Base-by-base conservation (phyloP, 2,329 filamentous ascomycete genomes). In the Verticillium klebahnii region DNA sequence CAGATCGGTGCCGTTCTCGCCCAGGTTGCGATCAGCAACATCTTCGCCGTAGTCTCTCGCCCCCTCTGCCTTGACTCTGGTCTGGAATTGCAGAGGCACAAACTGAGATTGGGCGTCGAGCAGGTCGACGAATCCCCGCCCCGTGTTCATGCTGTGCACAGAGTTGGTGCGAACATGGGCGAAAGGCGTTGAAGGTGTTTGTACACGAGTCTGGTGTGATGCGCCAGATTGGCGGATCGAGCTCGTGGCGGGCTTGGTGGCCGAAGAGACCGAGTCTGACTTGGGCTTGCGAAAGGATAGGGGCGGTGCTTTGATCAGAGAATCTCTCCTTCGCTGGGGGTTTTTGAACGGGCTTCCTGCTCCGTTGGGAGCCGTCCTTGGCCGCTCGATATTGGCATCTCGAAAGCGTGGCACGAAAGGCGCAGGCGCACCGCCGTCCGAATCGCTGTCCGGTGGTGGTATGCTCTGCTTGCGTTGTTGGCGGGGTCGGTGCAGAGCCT, bases 41-140 rank as follows among this genome's bases (percentile, higher is more conserved):
- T 88, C 86, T 69, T 89, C 87, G n/a, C 82, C 86, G 66, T 85
- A 88, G 58, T 84, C 80, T 54, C 79, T 77, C 0, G 76, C 74
- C 1, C 84, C 85, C 0, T 82, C 69, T 1, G 84, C 83, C 60
- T 78, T 71, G 2, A 86, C 67, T 17, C 83, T 77, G 11, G 75
- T 74, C 57, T 74, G 73, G 65, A 86, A 85, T 63, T 84, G 77
- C 2, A 76, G 73, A 0, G 79, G 78, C 32, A 71, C 79, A 45
- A 87, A 74, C 31, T 77, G 80, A 0, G 82, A 82, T 63, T 85
- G 82, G 0, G 85, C 85, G 65, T 88, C 85, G 2, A 88, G 74
- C 1, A 88, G 70, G 64, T 88, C 84, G 56, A 87, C 77, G 61
- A 78, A 75, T 4, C 72, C 71, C 17, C 68, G 60, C 25, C 64